Evolutionary conservation across 805 yeast genomes (phyloP), one percentile per base, ranked within the genome.

Genomic region (Metschnikowia santaceciliae): DNA sequence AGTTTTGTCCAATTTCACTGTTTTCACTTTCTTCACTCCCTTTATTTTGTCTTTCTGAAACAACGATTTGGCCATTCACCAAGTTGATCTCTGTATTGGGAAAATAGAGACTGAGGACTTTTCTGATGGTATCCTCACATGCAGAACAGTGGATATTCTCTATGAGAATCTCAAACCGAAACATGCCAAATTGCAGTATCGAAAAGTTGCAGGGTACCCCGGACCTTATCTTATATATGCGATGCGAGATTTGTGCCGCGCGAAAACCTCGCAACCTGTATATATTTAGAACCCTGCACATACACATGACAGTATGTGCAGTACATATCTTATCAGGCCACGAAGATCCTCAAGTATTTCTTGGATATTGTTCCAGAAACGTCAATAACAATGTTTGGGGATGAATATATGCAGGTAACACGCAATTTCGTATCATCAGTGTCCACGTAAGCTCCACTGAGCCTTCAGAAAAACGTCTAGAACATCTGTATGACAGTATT

Each of bases 121-220:
- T 48, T 15, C 57, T 55, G 19, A 82, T 68, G 11, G 72, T 62
- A 3, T 55, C 54, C 52, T 74, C 78, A 58, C 88, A 83, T 36
- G 76, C 77, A 2, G 66, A 68, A 59, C 88, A 83, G 60, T 82
- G 87, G 36, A 82, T 70, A 54, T 83, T 82, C 3, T 67, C 69
- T 36, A 81, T 44, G 17, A 33, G 13, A 8, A 52, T 46, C n/a
- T 33, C 26, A 14, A 52, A 47, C 19, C 48, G 49, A 34, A 46
- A 46, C 35, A 52, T 37, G 45, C 4, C 30, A 26, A 26, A 8
- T 26, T 26, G 43, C 30, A 10, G 22, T 7, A 10, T 14, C 15
- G 36, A 14, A 11, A 8, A 26, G 33, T n/a, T 10, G 6, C n/a
- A n/a, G 4, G 15, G 40, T 33, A 36, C 42, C 26, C 47, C 32